These are phyloP conservation scores for Turritis glabra DNA, from an alignment of 345 rosid genomes.

Conservation along the genomic window DNA sequence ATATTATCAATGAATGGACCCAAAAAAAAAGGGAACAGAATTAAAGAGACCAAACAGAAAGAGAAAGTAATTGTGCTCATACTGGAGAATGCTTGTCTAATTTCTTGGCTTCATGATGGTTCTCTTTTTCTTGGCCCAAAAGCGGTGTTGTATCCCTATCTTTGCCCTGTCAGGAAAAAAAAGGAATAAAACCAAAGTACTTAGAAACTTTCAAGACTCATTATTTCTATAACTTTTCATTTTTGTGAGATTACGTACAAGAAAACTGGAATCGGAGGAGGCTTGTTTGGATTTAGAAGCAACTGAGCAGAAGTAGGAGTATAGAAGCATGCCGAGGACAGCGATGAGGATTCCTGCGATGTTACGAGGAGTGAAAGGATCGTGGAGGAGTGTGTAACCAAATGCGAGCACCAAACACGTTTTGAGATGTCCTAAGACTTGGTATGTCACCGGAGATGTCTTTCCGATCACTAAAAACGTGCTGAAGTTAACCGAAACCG, in stretches of 20 bases:
- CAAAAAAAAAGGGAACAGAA: background rate
- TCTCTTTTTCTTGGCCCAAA: constrained; percentile 65
- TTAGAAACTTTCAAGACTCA: background rate
- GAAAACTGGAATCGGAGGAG: constrained; percentile 60
- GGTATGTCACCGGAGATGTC: constrained; percentile 97
- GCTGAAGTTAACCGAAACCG: constrained; percentile 97
- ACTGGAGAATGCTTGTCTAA: constrained; percentile 66
- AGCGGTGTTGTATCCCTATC: constrained; percentile 77
- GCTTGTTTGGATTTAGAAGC: constrained; percentile 76
- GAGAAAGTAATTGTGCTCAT: constrained; percentile 32
- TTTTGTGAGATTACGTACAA: constrained; percentile 42
- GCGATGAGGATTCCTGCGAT: constrained; percentile 82
- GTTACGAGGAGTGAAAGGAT: constrained; percentile 88
- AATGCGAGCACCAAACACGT: constrained; percentile 90
- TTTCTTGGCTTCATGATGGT: constrained; percentile 66
- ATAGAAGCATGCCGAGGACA: constrained; percentile 85
- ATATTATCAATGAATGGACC: constrained; percentile 25
- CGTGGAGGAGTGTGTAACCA: constrained; percentile 88
- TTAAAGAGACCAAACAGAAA: background rate
- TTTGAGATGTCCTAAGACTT: constrained; percentile 96
- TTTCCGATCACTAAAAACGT: constrained; percentile 98
- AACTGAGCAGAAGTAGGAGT: constrained; percentile 82
- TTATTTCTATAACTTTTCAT: background rate
- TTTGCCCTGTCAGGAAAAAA: constrained; percentile 51
- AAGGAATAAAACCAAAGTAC: background rate